Evolutionary conservation across 2,329 filamentous ascomycete species (phyloP).

Genomic region (Xylaria sp.): DNA sequence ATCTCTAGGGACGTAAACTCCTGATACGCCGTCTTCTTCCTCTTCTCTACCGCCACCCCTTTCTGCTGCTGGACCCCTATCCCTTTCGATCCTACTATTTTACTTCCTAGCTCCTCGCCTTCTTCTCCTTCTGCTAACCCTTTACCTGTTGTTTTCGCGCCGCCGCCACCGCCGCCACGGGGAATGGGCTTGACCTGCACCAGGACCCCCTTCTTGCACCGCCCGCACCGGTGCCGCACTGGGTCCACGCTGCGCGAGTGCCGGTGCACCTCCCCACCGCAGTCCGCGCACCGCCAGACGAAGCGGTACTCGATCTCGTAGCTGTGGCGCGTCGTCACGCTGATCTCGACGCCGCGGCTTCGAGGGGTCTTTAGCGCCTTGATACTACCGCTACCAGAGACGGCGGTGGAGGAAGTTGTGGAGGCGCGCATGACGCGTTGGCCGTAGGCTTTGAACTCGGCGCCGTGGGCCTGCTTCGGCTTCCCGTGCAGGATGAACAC

Average conservation of each 20-base stretch:
- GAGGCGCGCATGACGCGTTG: constrained; percentile 62
- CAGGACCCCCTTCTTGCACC: constrained; percentile 69
- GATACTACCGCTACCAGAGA: not conserved
- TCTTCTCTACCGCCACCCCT: constrained; percentile 27
- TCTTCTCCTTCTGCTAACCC: not conserved
- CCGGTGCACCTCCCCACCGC: constrained; percentile 75
- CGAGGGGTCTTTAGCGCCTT: constrained; percentile 7
- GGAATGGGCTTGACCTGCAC: constrained; percentile 82
- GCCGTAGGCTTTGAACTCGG: constrained; percentile 81
- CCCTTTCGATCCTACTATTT: not conserved
- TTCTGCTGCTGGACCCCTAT: constrained; percentile 7
- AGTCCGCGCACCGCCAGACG: constrained; percentile 77
- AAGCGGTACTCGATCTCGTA: constrained; percentile 95
- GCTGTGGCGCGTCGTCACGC: constrained; percentile 86
- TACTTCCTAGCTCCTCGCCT: constrained; percentile 35
- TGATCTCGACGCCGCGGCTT: constrained; percentile 49
- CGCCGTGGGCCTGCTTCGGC: constrained; percentile 79
- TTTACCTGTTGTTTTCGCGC: too few relatives aligned
- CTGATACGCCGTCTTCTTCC: constrained; percentile 46
- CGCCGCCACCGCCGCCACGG: constrained; percentile 45
- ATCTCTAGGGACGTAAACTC: constrained; percentile 37
- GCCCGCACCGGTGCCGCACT: constrained; percentile 72
- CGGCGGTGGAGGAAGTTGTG: constrained; percentile 47
- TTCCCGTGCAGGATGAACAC: constrained; percentile 87
- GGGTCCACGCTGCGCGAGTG: constrained; percentile 88